Evolutionary conservation across 805 yeast species (phyloP), one percentile per base, ranked within the genome.

Genomic region (Metschnikowia gruessii): DNA sequence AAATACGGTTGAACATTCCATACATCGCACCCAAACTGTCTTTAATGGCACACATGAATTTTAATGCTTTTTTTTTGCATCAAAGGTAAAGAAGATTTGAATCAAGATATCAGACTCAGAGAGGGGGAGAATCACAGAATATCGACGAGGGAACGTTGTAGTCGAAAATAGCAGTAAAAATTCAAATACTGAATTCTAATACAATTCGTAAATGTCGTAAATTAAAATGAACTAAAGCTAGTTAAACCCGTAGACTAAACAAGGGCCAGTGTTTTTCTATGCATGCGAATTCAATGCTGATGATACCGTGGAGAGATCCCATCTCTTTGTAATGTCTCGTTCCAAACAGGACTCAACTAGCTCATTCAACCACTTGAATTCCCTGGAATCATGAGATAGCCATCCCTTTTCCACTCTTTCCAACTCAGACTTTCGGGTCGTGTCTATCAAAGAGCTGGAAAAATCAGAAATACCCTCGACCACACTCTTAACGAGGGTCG

Each of bases 301-400:
- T 15, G 46, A 38, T 7, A 79, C 68, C 44, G 64, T 62, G 13
- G 72, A 72, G 34, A 82, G 64, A 46, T 68, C 74, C 73, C 80
- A 71, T 48, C 91, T 66, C 47, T 72, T 65, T n/a, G 74, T 68
- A 26, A 76, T 63, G 54, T 82, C 77, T 41, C 67, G 64, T 17
- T 71, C 71, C 55, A 86, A 67, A 54, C 88, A 82, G 2, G 85
- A 83, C 19, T 58, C 52, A 2, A 84, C 67, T 3, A 79, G 63
- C 9, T 63, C 63, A 32, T 49, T 59, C 34, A 65, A 24, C 67
- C 69, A 62, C 41, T 48, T 47, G 42, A 53, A 66, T 48, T 65
- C 64, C 3, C 24, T 40, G 24, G 48, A 31, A 31, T 60, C 46
- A 42, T 48, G 51, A 47, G 54, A 19, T 44, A 46, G 18, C 68